Percentiles rank a stretch among this genome's conserved stretches.
phyloP scores from a whole-genome alignment of 768 basidiomycete genomes.

The Peribolospora baueri region DNA sequence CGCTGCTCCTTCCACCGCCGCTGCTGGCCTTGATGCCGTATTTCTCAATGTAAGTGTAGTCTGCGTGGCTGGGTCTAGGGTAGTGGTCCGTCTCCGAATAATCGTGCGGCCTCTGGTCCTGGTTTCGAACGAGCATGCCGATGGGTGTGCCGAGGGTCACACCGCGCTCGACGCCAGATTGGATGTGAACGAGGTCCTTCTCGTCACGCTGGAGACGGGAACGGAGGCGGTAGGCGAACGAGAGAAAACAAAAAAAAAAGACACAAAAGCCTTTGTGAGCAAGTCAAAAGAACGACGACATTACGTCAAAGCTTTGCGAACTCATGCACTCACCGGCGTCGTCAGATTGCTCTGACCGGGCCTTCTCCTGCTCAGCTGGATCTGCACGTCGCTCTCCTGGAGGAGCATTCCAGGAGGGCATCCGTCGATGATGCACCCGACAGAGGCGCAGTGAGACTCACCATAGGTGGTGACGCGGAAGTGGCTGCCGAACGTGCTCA shows the following conservation, averaged over 20 bases:
- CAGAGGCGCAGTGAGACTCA: conserved; percentile 89
- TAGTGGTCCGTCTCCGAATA: conserved; percentile 95
- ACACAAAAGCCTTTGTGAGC: neutral
- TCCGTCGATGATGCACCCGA: conserved; percentile 92
- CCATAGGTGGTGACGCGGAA: conserved; percentile 95
- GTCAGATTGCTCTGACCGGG: conserved; percentile 94
- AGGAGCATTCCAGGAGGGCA: conserved; percentile 77
- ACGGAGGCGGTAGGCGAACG: neutral
- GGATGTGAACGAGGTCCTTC: conserved; percentile 76
- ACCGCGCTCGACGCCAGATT: conserved; percentile 80
- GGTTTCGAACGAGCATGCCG: conserved; percentile 83
- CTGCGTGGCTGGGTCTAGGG: conserved; percentile 90
- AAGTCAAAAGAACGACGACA: neutral
- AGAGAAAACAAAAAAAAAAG: neutral
- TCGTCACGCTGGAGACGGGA: conserved; percentile 47
- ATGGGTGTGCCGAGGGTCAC: conserved; percentile 95
- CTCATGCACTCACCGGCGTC: conserved; percentile 45
- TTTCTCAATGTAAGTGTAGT: conserved; percentile 92
- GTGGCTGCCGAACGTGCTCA: conserved; percentile 80
- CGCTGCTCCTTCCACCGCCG: conserved; percentile 82
- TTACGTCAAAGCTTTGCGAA: neutral
- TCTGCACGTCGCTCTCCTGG: conserved; percentile 59
- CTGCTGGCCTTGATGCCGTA: conserved; percentile 94
- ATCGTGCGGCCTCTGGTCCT: conserved; percentile 94
- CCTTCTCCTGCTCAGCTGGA: conserved; percentile 66